Evolutionary conservation across 768 basidiomycete species (phyloP), one percentile per base, ranked within the genome.

Genomic region (Leccinum disarticulatum): DNA sequence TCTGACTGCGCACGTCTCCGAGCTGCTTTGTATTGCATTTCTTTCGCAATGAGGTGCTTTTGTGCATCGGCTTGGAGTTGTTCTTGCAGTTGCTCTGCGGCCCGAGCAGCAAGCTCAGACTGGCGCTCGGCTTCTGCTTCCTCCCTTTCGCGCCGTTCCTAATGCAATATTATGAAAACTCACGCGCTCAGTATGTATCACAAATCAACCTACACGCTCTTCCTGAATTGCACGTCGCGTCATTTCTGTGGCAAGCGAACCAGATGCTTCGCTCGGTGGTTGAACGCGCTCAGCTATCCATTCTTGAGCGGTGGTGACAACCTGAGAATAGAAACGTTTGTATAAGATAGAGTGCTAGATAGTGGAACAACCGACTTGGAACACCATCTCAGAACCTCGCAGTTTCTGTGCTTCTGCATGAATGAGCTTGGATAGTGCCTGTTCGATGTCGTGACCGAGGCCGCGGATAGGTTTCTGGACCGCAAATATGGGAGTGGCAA

Each of bases 181-280:
- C 28, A 46, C 27, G 10, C 47, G 41, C 36, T 57, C 25, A 13
- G 15, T 17, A 46, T 25, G 14, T 25, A 28, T 36, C 15, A 35
- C 59, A 54, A 5, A 43, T 36, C 52, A 36, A 69, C 81, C 55
- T 54, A 87, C 90, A 65, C 77, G 78, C 66, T 91, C 86, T 70
- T 87, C 85, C 53, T 90, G 87, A 61, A 77, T 74, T 0, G 90
- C 90, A 31, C 92, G 83, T 62, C 80, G 82, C 50, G 78, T 87
- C 92, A 93, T 93, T 70, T 93, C 83, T 5, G 83, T 77, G 11
- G 91, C 91, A 4, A 94, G 79, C 0, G 92, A 93, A 15, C 87
- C 88, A 13, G 78, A 76, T 8, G 78, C 80, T 70, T 90, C 87
- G 7, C 77, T 76, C 2, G 81, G 80, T 1, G 85, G 86, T 22